Evolutionary conservation across 1,284 basidiomycete genomes (phyloP), one percentile per base, ranked within the genome.

Genomic region (Neolentinus lepideus): DNA sequence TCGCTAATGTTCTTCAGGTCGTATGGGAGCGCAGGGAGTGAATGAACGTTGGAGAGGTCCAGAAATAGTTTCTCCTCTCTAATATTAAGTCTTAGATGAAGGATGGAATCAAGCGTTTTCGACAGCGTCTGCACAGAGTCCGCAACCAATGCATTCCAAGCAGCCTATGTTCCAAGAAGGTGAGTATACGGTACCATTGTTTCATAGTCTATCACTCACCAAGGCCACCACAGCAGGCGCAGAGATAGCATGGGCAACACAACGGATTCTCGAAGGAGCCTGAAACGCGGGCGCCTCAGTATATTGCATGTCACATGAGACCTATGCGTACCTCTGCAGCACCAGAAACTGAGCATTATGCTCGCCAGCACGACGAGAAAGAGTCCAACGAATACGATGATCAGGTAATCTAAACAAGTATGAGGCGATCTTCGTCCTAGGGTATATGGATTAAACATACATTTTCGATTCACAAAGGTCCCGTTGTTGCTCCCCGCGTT

Each of bases 201-300:
- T 24, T 52, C 22, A 35, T 43, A 16, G 25, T 21, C 52, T 10
- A 36, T n/a, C 21, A 71, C 77, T 60, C 61, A 83, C 82, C 79
- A 21, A 84, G 71, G 38, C 83, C 82, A 57, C 82, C 82, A 57
- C 82, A 84, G 66, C 81, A 84, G 2, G 82, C 82, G 58, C 83
- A 84, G 3, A 83, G 70, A 64, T 84, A 84, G 61, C 82, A 84
- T 1, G 82, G 82, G 60, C 80, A 84, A 60, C 82, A 84, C 0
- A 77, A 67, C 0, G 81, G 81, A 55, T 84, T 84, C 57, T 79
- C 61, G 60, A 84, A 83, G 0, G 75, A 63, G n/a, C 77, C 80
- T 80, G 53, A 12, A 46, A 55, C 38, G 25, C 35, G 16, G 43
- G 33, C 56, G 26, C 45, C 26, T 12, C 14, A 11, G 26, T 14